Percentiles rank a stretch among this genome's conserved stretches.
phyloP scores from a whole-genome alignment of 352 stramenopile genomes.

The Blastocystis hominis region DNA sequence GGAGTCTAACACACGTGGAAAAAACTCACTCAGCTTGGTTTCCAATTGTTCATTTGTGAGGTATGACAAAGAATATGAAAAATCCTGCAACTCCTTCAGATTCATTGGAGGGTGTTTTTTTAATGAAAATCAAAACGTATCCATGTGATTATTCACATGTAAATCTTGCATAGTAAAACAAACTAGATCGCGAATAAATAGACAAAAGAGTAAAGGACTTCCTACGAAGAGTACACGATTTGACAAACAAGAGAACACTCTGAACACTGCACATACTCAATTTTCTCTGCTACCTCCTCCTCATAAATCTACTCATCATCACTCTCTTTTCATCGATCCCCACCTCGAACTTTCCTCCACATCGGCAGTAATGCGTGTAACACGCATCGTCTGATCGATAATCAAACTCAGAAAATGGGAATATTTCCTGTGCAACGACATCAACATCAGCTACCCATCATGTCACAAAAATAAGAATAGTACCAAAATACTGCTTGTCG shows the following conservation, averaged over 20 bases:
- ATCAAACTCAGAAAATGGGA: slow-evolving; percentile 26
- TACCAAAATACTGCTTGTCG: slow-evolving; percentile 2
- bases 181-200: not conserved
- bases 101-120: not conserved
- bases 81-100: not conserved
- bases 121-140: not conserved
- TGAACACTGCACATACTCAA: slow-evolving; percentile 30
- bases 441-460: slow-evolving; percentile 1
- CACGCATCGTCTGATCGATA: not conserved
- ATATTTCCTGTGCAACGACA: slow-evolving; percentile 14
- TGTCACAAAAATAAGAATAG: not conserved
- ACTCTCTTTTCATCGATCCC: not conserved
- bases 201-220: not conserved
- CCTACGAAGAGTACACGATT: not conserved
- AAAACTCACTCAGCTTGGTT: not conserved
- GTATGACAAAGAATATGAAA: slow-evolving; percentile 46
- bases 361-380: slow-evolving; percentile 25
- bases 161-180: not conserved
- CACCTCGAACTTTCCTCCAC: slow-evolving; percentile 41
- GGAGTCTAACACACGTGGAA: not conserved
- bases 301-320: not conserved
- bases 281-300: not conserved
- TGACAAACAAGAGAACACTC: slow-evolving; percentile 39
- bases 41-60: slow-evolving; percentile 1
- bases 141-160: not conserved